phyloP scores from a whole-genome alignment of 1,139 yeast genomes.

The Lodderomyces metapsilosis region DNA sequence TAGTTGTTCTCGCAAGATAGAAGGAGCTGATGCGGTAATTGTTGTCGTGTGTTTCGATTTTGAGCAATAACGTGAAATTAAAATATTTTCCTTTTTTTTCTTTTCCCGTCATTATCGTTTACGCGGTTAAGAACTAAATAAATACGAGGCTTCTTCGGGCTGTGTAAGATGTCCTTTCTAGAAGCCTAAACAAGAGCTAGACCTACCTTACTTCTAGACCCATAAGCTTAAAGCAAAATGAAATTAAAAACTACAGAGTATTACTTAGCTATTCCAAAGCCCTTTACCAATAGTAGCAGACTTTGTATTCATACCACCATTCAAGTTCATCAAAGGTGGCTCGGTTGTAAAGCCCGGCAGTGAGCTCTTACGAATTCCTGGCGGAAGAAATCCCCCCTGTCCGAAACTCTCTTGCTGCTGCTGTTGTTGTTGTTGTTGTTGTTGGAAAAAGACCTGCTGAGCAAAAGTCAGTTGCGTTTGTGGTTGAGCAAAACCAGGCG shows the following conservation, averaged over 20 bases:
- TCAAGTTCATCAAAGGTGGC: slow-evolving; percentile 13
- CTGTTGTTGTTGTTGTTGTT: no score
- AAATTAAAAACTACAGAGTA: not conserved
- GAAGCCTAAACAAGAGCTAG: no score
- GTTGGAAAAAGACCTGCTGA: not conserved
- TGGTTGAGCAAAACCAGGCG: not conserved
- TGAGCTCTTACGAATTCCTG: slow-evolving; percentile 10
- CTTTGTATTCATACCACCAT: slow-evolving; percentile 12
- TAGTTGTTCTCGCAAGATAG: not conserved
- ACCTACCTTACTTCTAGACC: no score
- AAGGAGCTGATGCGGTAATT: not conserved
- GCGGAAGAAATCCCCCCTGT: slow-evolving; percentile 6
- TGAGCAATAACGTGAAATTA: no score
- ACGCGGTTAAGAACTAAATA: no score
- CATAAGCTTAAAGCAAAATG: no score
- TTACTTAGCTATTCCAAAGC: slow-evolving; percentile 2
- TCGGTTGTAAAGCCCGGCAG: slow-evolving; percentile 15
- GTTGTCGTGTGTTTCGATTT: no score
- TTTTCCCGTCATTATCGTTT: no score
- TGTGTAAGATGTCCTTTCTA: no score
- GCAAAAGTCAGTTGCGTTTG: not conserved
- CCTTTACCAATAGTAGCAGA: slow-evolving; percentile 15
- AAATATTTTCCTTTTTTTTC: no score
- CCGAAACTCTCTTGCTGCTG: slow-evolving; percentile 2
- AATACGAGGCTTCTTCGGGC: no score